Evolutionary conservation across 495 filamentous ascomycete species (phyloP).

Genomic region (Darksidea phi): DNA sequence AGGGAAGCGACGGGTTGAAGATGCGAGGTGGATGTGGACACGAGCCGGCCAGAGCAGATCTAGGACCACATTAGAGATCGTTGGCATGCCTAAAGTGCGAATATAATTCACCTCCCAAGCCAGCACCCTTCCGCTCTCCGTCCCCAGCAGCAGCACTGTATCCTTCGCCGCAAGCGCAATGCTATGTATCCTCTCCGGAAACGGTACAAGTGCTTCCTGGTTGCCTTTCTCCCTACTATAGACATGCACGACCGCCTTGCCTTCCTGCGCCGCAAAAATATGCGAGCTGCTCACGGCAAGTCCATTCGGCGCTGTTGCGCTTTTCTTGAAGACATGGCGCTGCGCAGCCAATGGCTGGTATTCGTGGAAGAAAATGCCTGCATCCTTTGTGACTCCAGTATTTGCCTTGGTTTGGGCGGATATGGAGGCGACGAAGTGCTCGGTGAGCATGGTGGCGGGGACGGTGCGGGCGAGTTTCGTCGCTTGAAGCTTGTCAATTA

Average conservation of each 20-base stretch:
- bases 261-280: constrained; percentile 84
- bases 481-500: not conserved
- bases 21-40: constrained; percentile 84
- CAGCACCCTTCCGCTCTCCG: constrained; percentile 78
- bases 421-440: constrained; percentile 76
- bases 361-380: constrained; percentile 80
- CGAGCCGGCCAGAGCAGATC: constrained; percentile 81
- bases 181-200: constrained; percentile 79
- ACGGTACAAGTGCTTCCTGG: constrained; percentile 81
- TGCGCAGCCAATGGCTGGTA: constrained; percentile 70
- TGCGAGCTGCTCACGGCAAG: constrained; percentile 80
- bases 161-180: constrained; percentile 58
- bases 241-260: constrained; percentile 89
- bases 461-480: not conserved
- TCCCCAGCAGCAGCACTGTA: constrained; percentile 76
- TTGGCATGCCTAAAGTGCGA: not conserved
- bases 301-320: constrained; percentile 72
- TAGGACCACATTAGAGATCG: constrained; percentile 39
- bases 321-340: constrained; percentile 86
- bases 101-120: constrained; percentile 78
- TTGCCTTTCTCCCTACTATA: constrained; percentile 80
- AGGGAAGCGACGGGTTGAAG: constrained; percentile 80
- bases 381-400: constrained; percentile 68
- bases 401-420: constrained; percentile 61
- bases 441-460: constrained; percentile 64